phyloP scores from a whole-genome alignment of 352 stramenopile genomes.

The Globisporangium spinosum region DNA sequence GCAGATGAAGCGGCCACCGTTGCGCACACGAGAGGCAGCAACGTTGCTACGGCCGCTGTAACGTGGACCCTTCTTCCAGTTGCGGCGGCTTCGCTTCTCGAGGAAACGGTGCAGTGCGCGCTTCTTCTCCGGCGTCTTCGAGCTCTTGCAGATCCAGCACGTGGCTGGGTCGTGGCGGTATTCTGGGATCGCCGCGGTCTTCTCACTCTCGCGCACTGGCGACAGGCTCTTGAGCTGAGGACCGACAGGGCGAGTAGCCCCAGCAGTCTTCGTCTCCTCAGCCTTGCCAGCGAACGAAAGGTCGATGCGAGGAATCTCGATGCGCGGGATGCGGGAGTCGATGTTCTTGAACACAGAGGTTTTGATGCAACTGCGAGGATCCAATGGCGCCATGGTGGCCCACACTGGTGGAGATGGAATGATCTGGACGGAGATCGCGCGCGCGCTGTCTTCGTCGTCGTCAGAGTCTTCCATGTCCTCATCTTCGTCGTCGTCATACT shows the following conservation, averaged over 20 bases:
- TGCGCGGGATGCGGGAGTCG: constrained; percentile 68
- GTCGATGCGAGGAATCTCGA: constrained; percentile 71
- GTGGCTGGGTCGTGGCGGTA: constrained; percentile 70
- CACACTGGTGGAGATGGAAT: constrained; percentile 52
- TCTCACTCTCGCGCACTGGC: constrained; percentile 47
- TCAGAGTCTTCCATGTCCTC: constrained; percentile 27
- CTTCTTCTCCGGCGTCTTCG: constrained; percentile 80
- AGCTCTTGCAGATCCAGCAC: constrained; percentile 88
- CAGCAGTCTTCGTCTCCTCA: constrained; percentile 20
- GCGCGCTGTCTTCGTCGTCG: constrained; percentile 19
- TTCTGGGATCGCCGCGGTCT: constrained; percentile 26
- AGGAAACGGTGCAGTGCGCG: constrained; percentile 76
- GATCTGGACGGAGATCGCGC: constrained; percentile 30
- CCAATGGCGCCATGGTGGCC: constrained; percentile 52
- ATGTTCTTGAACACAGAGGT: constrained; percentile 74
- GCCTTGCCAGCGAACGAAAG: constrained; percentile 35
- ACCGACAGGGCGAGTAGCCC: neutral
- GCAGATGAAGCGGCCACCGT: constrained; percentile 80
- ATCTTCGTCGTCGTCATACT: constrained; percentile 28
- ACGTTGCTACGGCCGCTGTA: constrained; percentile 80
- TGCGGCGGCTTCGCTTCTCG: constrained; percentile 76
- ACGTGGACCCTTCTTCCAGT: constrained; percentile 80
- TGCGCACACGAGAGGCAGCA: constrained; percentile 72
- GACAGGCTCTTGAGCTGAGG: constrained; percentile 29
- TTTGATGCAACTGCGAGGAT: constrained; percentile 74